A percentile compares a stretch with the other conserved stretches of the same genome.
Conservation (phyloP, 1,139 yeast species). For the Insectozyma bohioensis region DNA sequence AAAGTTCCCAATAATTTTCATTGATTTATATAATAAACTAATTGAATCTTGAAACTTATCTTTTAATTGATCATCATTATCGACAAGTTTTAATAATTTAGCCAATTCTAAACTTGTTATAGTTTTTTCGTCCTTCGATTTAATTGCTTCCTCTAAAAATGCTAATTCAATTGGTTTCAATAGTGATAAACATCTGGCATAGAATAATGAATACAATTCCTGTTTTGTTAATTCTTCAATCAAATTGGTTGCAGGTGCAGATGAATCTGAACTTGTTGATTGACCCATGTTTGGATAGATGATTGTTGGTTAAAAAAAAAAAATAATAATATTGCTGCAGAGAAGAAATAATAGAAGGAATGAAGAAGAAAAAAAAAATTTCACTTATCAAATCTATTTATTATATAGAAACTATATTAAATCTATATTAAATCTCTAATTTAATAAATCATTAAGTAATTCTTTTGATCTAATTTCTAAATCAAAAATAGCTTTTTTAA, state of each 20-base stretch:
- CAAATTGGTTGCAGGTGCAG: slow-evolving; percentile 7
- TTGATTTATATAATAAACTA: slow-evolving; percentile 22
- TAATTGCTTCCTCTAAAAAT: slow-evolving; percentile 6
- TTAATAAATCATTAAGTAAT: slow-evolving; percentile 21
- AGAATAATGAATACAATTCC: slow-evolving; percentile 23
- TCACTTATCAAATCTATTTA: not conserved
- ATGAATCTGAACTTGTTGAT: slow-evolving; percentile 17
- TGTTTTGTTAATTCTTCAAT: slow-evolving; percentile 19
- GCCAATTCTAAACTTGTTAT: slow-evolving; percentile 6
- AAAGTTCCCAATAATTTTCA: slow-evolving; percentile 28
- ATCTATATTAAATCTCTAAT: too few relatives aligned
- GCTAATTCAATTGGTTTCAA: slow-evolving; percentile 26
- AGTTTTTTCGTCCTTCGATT: not conserved
- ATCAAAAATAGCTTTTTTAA: slow-evolving; percentile 24
- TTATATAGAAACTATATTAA: too few relatives aligned
- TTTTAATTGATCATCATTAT: not conserved
- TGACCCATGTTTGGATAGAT: slow-evolving; percentile 23
- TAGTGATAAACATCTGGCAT: slow-evolving; percentile 18
- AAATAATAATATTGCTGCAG: not conserved
- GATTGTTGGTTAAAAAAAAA: not conserved
- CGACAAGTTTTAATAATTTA: slow-evolving; percentile 6
- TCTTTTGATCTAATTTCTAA: slow-evolving; percentile 35
- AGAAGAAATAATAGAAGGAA: too few relatives aligned
- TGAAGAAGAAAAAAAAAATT: not conserved
- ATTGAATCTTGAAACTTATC: slow-evolving; percentile 13